phyloP scores from a whole-genome alignment of 495 filamentous ascomycete species.

The Hyaloscypha variabilis region DNA sequence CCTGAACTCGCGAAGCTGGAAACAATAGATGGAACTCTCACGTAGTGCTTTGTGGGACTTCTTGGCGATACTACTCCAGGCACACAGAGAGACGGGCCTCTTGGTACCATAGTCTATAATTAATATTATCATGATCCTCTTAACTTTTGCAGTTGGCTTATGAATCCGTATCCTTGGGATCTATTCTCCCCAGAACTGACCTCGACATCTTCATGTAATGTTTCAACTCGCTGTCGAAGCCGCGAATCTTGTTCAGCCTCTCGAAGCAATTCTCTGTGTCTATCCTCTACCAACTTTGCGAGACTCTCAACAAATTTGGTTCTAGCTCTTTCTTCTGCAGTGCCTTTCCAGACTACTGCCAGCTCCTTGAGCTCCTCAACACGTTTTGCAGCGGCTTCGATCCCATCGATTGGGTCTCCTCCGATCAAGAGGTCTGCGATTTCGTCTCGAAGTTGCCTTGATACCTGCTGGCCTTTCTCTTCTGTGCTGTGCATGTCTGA shows the following conservation, averaged over 20 bases:
- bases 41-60: neutral
- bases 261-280: conserved; percentile 56
- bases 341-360: conserved; percentile 85
- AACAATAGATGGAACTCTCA: neutral
- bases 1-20: too few relatives aligned
- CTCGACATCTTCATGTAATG: conserved; percentile 29
- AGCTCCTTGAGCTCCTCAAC: conserved; percentile 75
- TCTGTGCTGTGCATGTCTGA: conserved; percentile 67
- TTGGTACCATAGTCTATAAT: neutral
- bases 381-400: conserved; percentile 69
- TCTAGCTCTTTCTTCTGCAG: conserved; percentile 88
- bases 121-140: conserved; percentile 47
- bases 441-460: conserved; percentile 69
- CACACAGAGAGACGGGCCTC: neutral
- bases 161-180: conserved; percentile 69
- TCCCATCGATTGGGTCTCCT: conserved; percentile 51
- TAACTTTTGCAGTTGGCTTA: conserved; percentile 78
- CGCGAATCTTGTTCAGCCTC: conserved; percentile 46
- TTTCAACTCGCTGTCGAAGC: conserved; percentile 30
- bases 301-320: conserved; percentile 79
- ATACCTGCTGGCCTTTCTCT: conserved; percentile 75
- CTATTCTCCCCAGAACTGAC: conserved; percentile 39
- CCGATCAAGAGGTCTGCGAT: conserved; percentile 66
- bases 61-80: neutral
- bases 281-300: conserved; percentile 61